A percentile compares a stretch with the other conserved stretches of the same genome.
phyloP scores from a whole-genome alignment of 441 rosid species.

The Brassica balearica region DNA sequence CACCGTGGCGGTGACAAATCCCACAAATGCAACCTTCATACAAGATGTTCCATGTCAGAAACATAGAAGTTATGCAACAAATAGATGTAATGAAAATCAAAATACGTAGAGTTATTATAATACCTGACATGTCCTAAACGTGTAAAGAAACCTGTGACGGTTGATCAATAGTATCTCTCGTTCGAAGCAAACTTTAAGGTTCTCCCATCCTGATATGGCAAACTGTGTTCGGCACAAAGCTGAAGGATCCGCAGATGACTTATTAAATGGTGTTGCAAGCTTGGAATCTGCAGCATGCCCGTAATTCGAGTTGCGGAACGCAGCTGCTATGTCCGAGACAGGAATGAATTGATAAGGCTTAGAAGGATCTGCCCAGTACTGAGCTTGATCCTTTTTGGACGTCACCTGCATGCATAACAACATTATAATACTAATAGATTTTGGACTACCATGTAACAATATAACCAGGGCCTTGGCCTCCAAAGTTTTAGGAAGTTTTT shows the following conservation, averaged over 20 bases:
- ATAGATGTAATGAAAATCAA: background rate
- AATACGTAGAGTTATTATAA: background rate
- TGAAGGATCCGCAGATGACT: constrained; percentile 58
- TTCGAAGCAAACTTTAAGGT: constrained; percentile 66
- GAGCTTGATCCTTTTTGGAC: constrained; percentile 94
- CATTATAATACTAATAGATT: background rate
- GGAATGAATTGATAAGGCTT: constrained; percentile 70
- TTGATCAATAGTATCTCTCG: constrained; percentile 73
- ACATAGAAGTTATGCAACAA: background rate
- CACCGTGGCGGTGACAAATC: constrained; percentile 79
- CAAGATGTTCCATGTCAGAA: constrained; percentile 18
- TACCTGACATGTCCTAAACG: constrained; percentile 84
- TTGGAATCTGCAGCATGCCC: constrained; percentile 60
- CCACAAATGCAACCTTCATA: constrained; percentile 81
- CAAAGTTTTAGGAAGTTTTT: no score
- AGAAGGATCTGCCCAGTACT: constrained; percentile 89
- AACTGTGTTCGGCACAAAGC: constrained; percentile 70
- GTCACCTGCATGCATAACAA: constrained; percentile 66
- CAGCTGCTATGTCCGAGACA: constrained; percentile 72
- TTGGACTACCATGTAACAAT: no score
- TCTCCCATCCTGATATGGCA: constrained; percentile 83
- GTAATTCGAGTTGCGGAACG: constrained; percentile 66
- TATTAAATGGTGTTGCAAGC: constrained; percentile 58
- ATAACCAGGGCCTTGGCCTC: no score
- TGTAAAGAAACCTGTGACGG: constrained; percentile 81